Percentiles rank a stretch among this genome's conserved stretches.
Evolutionary conservation across 495 filamentous ascomycete genomes (phyloP).

Genomic region (Venustampulla echinocandica): DNA sequence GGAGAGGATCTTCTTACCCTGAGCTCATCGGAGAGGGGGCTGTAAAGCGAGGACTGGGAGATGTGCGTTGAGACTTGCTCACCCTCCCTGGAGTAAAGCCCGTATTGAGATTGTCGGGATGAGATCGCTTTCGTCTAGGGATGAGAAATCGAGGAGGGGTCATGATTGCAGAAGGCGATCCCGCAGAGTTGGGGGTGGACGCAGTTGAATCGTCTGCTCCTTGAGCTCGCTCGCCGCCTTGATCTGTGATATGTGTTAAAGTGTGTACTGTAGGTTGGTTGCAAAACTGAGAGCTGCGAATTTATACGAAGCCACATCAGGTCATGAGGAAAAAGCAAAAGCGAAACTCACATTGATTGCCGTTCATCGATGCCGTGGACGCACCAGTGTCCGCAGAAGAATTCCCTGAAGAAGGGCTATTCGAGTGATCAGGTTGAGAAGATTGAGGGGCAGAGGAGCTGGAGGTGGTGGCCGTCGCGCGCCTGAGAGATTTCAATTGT

Average conservation of each 20-base stretch:
- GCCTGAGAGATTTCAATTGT: slow-evolving; percentile 9
- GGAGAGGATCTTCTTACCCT: slow-evolving; percentile 15
- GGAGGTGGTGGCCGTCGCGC: neutral
- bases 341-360: slow-evolving; percentile 6
- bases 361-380: slow-evolving; percentile 2
- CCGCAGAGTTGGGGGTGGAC: slow-evolving; percentile 16
- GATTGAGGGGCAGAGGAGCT: slow-evolving; percentile 2
- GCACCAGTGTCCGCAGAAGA: neutral
- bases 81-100: slow-evolving; percentile 1
- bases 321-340: slow-evolving; percentile 5
- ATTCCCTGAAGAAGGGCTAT: neutral
- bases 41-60: slow-evolving; percentile 27
- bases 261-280: slow-evolving; percentile 15
- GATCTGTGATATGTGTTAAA: too few species aligned
- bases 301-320: neutral
- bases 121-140: slow-evolving; percentile 29
- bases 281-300: slow-evolving; percentile 3
- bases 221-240: neutral
- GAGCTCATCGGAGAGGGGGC: slow-evolving; percentile 23
- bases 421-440: neutral
- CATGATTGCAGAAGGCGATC: slow-evolving; percentile 2
- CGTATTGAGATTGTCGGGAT: slow-evolving; percentile 23
- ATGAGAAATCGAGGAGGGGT: slow-evolving; percentile 14
- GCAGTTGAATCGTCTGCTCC: slow-evolving; percentile 6
- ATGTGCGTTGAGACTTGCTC: slow-evolving; percentile 28